A percentile compares a stretch with the other conserved stretches of the same genome.
Evolutionary conservation across 768 basidiomycete species (phyloP).

Genomic region (Floccularia luteovirens): DNA sequence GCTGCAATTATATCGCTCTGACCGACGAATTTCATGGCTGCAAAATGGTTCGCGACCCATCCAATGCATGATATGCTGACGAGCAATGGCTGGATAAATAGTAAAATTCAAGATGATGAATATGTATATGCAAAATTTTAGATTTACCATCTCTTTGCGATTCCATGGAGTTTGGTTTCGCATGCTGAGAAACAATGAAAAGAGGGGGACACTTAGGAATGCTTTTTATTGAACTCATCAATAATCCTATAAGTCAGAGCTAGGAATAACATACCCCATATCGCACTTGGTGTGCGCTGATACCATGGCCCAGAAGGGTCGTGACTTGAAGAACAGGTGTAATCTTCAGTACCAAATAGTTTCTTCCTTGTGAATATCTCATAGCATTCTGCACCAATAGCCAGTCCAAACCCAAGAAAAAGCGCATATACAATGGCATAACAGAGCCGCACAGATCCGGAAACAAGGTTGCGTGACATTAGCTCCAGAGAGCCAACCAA

Average conservation of each 20-base stretch:
- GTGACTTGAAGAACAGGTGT: slow-evolving; percentile 52
- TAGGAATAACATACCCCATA: slow-evolving; percentile 51
- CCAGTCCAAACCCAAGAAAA: slow-evolving; percentile 74
- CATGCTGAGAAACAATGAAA: slow-evolving; percentile 57
- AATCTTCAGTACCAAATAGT: slow-evolving; percentile 49
- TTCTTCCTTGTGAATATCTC: slow-evolving; percentile 40
- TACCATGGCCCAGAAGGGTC: slow-evolving; percentile 61
- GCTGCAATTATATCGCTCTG: slow-evolving; percentile 77
- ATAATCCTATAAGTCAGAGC: neutral
- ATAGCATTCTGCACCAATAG: slow-evolving; percentile 71
- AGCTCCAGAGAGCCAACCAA: slow-evolving; percentile 72
- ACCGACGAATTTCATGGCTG: slow-evolving; percentile 47
- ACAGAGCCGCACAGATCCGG: slow-evolving; percentile 79
- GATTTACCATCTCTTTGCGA: slow-evolving; percentile 45
- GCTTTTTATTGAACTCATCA: slow-evolving; percentile 24
- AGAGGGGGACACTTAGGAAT: slow-evolving; percentile 67
- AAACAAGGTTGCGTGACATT: slow-evolving; percentile 72
- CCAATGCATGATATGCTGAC: slow-evolving; percentile 59
- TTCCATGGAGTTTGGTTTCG: slow-evolving; percentile 55
- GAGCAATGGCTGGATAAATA: slow-evolving; percentile 30
- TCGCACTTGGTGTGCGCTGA: slow-evolving; percentile 57
- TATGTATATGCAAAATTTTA: no score
- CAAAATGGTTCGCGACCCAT: slow-evolving; percentile 77
- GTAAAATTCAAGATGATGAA: neutral
- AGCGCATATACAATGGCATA: slow-evolving; percentile 77